Conservation (phyloP, 2,329 filamentous ascomycete genomes). For the Apiospora kogelbergensis region DNA sequence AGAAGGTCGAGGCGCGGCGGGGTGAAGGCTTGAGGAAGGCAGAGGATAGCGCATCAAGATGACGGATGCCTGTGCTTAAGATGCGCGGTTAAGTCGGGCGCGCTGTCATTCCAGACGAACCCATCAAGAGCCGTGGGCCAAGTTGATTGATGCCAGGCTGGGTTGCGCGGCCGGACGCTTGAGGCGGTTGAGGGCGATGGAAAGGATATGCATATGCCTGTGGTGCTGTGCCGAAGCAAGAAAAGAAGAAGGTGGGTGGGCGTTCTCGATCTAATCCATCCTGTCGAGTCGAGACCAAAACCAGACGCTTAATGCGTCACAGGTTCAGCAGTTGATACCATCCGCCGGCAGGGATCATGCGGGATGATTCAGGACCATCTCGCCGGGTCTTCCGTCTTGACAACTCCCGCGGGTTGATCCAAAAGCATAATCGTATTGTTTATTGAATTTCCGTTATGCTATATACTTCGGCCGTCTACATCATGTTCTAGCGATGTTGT, state of each 20-base stretch:
- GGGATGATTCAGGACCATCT: not conserved
- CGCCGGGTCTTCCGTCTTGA: too few relatives aligned
- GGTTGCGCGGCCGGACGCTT: not conserved
- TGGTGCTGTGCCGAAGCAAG: not conserved
- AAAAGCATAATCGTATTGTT: too few relatives aligned
- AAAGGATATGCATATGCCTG: not conserved
- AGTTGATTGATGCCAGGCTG: not conserved
- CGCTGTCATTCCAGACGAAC: not conserved
- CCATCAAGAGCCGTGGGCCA: not conserved
- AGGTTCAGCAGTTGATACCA: not conserved
- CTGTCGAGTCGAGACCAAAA: not conserved
- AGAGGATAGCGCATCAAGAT: not conserved
- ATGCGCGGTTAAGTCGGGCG: not conserved
- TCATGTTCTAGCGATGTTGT: too few relatives aligned
- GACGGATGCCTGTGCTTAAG: slow-evolving; percentile 1
- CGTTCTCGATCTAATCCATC: not conserved
- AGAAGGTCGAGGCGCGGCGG: slow-evolving; percentile 5
- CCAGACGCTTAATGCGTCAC: not conserved
- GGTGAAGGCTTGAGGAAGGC: not conserved
- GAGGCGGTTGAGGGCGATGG: not conserved
- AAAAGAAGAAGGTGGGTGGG: not conserved
- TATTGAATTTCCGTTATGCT: too few relatives aligned
- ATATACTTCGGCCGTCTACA: too few relatives aligned
- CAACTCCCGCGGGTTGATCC: too few relatives aligned
- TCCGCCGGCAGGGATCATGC: not conserved